Evolutionary conservation across 306 rosid species (phyloP).

Genomic region (Cyamopsis tetragonoloba): DNA sequence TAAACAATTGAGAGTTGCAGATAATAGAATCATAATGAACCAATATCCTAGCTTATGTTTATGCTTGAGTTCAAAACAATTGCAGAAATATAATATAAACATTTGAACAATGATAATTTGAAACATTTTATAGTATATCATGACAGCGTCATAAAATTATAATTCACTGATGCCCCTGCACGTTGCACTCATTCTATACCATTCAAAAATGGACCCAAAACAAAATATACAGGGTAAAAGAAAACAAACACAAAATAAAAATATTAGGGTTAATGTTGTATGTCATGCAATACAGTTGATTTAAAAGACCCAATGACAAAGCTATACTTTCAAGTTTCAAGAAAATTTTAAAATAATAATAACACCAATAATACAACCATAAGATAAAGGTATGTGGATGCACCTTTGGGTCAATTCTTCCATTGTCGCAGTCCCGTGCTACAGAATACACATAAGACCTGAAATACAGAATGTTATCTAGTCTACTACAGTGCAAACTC

Average conservation of each 20-base stretch:
- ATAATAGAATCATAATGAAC: neutral
- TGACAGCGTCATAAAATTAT: neutral
- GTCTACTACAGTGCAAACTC: slow-evolving; percentile 15
- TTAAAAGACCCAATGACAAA: neutral
- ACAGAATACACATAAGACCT: slow-evolving; percentile 95
- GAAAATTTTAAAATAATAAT: neutral
- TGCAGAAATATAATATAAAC: neutral
- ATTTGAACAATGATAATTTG: slow-evolving; percentile 2
- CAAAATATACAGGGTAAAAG: neutral
- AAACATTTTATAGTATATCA: neutral
- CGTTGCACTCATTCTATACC: neutral
- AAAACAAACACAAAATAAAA: neutral
- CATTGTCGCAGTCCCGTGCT: slow-evolving; percentile 91
- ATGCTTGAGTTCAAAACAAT: neutral
- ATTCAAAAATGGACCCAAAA: neutral
- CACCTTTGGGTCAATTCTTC: slow-evolving; percentile 81
- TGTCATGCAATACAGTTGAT: neutral
- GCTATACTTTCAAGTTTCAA: neutral
- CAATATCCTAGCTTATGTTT: neutral
- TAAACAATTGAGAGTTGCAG: neutral
- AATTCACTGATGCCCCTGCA: neutral
- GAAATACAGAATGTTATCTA: slow-evolving; percentile 31
- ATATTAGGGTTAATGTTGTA: neutral
- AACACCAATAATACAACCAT: neutral
- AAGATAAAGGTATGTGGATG: slow-evolving; percentile 12